Base-by-base conservation (phyloP, 768 basidiomycete species). In the Boletus coccyginus region DNA sequence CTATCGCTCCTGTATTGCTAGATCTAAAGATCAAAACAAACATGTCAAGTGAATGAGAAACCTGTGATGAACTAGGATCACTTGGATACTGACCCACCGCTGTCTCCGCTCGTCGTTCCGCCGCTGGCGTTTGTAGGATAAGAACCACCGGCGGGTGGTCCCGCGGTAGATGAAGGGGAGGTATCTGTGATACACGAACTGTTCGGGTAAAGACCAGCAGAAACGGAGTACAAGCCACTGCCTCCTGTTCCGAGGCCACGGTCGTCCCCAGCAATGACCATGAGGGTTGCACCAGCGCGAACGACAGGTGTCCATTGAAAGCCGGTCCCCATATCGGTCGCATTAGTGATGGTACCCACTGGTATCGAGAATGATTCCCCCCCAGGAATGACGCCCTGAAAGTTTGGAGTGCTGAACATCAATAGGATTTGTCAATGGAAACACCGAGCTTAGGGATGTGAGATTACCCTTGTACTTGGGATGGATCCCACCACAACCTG, bases 101-200 rank as follows among this genome's bases (percentile, higher is more conserved):
- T 59, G 31, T 69, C 59, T 13, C 61, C 58, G 11, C 56, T 61
- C 4, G 70, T 73, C 24, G 68, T 66, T 12, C 73, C 64, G 8
- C 77, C 76, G 41, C 67, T 73, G 19, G 76, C 69, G 46, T 77
- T 78, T 0, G 88, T 90, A 0, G 86, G 81, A 66, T 87, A 88
- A 38, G 75, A 75, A 0, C 88, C 89, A 38, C 90, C 90, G 21
- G 90, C 90, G 7, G 90, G 88, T 52, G 74, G 76, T 3, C 88
- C 90, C 11, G 87, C 79, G 3, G 90, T 93, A 5, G 90, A 90
- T 49, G 86, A 89, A 0, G 90, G 90, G 49, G 88, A 90, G 14
- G 59, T 70, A 43, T 71, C 66, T 42, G 75, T 81, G 46, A 92
- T 66, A 64, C 90, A 93, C 2, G 74, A 78, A 44, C 66, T 73